phyloP scores from a whole-genome alignment of 2,329 filamentous ascomycete species.

The Cordyceps farinosa region DNA sequence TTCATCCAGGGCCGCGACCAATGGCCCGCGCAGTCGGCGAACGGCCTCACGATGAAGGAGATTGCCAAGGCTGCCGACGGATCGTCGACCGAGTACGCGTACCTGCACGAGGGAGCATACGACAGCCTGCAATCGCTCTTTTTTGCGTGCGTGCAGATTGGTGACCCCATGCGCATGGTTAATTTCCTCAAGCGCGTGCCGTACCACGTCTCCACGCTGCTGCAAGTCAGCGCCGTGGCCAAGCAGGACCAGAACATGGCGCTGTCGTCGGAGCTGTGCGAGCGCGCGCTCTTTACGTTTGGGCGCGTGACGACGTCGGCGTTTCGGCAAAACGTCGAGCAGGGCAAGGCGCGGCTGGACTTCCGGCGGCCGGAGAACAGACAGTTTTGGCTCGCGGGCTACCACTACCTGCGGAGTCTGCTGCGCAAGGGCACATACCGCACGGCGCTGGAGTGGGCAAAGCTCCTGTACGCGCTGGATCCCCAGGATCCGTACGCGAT shows the following conservation, averaged over 20 bases:
- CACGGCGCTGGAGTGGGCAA: slow-evolving; percentile 91
- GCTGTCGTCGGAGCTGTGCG: slow-evolving; percentile 79
- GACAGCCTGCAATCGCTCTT: slow-evolving; percentile 73
- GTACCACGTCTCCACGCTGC: slow-evolving; percentile 89
- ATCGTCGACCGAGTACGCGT: slow-evolving; percentile 66
- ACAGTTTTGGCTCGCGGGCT: slow-evolving; percentile 86
- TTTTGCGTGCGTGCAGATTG: slow-evolving; percentile 74
- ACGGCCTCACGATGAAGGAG: slow-evolving; percentile 77
- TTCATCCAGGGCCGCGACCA: slow-evolving; percentile 84
- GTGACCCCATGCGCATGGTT: slow-evolving; percentile 78
- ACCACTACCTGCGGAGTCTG: slow-evolving; percentile 82
- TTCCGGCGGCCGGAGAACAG: slow-evolving; percentile 83
- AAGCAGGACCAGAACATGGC: slow-evolving; percentile 88
- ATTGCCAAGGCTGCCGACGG: slow-evolving; percentile 44
- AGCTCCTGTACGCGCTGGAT: slow-evolving; percentile 73
- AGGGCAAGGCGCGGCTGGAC: slow-evolving; percentile 75
- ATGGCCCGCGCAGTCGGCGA: slow-evolving; percentile 76
- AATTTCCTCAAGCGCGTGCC: slow-evolving; percentile 58
- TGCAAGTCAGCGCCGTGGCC: slow-evolving; percentile 88
- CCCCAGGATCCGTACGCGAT: slow-evolving; percentile 80
- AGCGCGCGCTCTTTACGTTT: slow-evolving; percentile 88
- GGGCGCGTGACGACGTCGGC: slow-evolving; percentile 83
- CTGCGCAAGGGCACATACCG: slow-evolving; percentile 89
- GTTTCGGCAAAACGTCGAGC: slow-evolving; percentile 71
- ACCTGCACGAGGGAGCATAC: slow-evolving; percentile 72